Conservation (phyloP, 495 filamentous ascomycete genomes). For the Aspergillus panamensis region DNA sequence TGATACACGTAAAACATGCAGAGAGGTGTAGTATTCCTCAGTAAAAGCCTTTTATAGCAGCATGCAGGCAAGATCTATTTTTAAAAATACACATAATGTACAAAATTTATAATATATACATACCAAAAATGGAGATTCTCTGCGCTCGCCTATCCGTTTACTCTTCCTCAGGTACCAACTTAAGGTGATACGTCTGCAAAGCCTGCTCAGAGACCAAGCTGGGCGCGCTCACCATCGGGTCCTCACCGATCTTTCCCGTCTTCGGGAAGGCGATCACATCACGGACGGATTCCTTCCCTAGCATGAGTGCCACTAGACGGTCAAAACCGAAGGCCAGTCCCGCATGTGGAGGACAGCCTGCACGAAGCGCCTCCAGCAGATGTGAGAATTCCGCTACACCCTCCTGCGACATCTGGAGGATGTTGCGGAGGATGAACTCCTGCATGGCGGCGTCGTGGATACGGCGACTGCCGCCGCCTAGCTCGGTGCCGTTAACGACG, state of each 20-base stretch:
- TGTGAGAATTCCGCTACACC: constrained; percentile 76
- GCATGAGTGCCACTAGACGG: constrained; percentile 76
- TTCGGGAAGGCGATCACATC: constrained; percentile 99
- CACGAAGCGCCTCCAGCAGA: constrained; percentile 72
- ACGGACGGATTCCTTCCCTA: constrained; percentile 67
- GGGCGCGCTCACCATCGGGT: constrained; percentile 75
- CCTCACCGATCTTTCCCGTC: constrained; percentile 74
- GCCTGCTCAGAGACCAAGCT: constrained; percentile 58
- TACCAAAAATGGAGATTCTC: not conserved
- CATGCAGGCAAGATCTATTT: not conserved
- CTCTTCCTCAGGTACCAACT: constrained; percentile 1
- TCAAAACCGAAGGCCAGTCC: constrained; percentile 93
- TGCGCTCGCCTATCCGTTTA: not conserved
- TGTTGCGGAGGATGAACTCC: constrained; percentile 75
- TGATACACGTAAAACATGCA: not conserved
- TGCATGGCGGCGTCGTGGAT: constrained; percentile 86
- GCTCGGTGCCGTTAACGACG: constrained; percentile 91
- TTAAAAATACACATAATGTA: not conserved
- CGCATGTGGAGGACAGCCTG: constrained; percentile 96
- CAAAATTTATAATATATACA: constrained; percentile 11
- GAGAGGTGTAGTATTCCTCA: not conserved
- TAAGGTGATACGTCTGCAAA: constrained; percentile 63
- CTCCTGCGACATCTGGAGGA: constrained; percentile 63
- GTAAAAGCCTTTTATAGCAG: not conserved
- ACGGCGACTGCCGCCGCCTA: constrained; percentile 88